These are phyloP conservation scores for Globisporangium camurandrum DNA, from an alignment of 352 stramenopile genomes.

Conservation along the genomic window DNA sequence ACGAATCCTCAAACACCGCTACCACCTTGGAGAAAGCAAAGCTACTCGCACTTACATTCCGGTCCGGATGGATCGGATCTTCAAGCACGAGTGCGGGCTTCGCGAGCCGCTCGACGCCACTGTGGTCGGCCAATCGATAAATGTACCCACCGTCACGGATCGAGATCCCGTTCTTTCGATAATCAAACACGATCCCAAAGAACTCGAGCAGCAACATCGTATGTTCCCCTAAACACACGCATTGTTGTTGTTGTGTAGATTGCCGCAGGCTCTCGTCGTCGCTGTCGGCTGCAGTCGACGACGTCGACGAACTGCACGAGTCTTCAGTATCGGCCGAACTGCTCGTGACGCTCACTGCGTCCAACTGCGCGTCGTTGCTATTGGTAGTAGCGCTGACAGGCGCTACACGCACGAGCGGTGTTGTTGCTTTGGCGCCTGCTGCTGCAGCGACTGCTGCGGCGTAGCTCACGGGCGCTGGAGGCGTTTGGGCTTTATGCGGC, in stretches of 20 bases:
- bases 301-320: slow-evolving; percentile 29
- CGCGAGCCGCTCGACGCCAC: slow-evolving; percentile 28
- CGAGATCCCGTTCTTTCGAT: slow-evolving; percentile 76
- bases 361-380: slow-evolving; percentile 21
- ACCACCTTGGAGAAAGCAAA: slow-evolving; percentile 84
- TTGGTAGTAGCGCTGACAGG: too few species aligned
- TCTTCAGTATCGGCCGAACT: slow-evolving; percentile 80
- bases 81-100: slow-evolving; percentile 83
- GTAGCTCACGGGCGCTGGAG: slow-evolving; percentile 49
- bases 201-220: slow-evolving; percentile 80
- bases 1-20: slow-evolving; percentile 78
- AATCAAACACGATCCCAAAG: slow-evolving; percentile 83
- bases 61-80: slow-evolving; percentile 81
- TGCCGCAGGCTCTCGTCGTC: slow-evolving; percentile 33
- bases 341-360: slow-evolving; percentile 65
- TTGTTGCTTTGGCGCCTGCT: slow-evolving; percentile 7
- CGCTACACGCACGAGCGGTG: neutral
- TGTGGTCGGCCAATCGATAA: slow-evolving; percentile 61
- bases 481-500: slow-evolving; percentile 1
- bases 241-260: slow-evolving; percentile 1
- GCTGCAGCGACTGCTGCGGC: slow-evolving; percentile 52
- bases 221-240: slow-evolving; percentile 58
- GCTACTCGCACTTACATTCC: slow-evolving; percentile 82
- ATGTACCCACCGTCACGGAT: slow-evolving; percentile 83
- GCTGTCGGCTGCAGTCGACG: slow-evolving; percentile 41